A percentile compares a stretch with the other conserved stretches of the same genome.
phyloP scores from a whole-genome alignment of 352 stramenopile genomes.

The Pythium coloratum region DNA sequence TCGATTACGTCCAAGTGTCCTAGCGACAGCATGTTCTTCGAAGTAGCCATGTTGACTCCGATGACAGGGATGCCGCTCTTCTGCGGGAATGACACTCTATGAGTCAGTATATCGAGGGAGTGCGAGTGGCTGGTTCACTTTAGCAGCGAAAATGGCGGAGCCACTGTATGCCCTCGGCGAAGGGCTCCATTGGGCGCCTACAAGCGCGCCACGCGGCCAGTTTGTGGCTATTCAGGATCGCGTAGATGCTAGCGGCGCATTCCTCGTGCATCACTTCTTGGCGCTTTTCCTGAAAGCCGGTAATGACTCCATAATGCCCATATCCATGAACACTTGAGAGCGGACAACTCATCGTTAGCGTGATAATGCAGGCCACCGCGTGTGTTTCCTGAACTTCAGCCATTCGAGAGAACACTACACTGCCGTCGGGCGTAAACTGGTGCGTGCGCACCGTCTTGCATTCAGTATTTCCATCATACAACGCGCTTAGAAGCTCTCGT shows the following conservation, averaged over 20 bases:
- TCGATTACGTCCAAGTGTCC: too few species aligned
- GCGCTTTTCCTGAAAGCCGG: constrained; percentile 71
- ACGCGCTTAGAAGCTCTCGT: too few species aligned
- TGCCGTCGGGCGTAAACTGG: constrained; percentile 67
- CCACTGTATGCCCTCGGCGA: constrained; percentile 51
- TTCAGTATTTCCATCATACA: too few species aligned
- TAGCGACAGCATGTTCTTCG: too few species aligned
- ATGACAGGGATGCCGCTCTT: constrained; percentile 2
- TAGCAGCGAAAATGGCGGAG: constrained; percentile 46
- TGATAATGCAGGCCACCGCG: constrained; percentile 40
- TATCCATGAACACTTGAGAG: background rate
- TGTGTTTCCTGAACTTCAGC: constrained; percentile 55
- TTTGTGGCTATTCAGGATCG: constrained; percentile 61
- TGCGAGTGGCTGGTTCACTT: background rate
- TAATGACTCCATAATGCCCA: constrained; percentile 6
- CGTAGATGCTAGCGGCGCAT: constrained; percentile 51
- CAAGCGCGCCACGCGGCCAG: constrained; percentile 46
- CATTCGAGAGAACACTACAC: constrained; percentile 61
- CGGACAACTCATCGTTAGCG: background rate
- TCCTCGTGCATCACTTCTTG: constrained; percentile 74
- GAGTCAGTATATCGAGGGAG: background rate
- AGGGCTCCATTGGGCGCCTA: constrained; percentile 52
- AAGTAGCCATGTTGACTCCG: too few species aligned
- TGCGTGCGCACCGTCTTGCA: constrained; percentile 22
- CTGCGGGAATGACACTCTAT: background rate